These are phyloP conservation scores for Fraxinus pennsylvanica DNA, from an alignment of 257 asterid genomes.

Conservation along the genomic window DNA sequence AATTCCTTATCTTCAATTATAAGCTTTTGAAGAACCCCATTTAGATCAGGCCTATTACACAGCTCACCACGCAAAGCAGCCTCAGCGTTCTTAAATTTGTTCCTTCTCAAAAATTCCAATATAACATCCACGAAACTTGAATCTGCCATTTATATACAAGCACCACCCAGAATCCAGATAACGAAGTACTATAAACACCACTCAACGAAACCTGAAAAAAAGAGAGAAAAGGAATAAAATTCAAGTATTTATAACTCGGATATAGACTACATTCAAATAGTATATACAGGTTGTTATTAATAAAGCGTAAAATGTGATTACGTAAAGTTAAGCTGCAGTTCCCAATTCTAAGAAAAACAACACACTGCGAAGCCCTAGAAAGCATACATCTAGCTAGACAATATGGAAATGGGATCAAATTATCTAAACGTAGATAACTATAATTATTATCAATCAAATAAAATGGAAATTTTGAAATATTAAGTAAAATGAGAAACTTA, in stretches of 20 bases:
- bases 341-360: constrained; percentile 11
- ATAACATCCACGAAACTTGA: constrained; percentile 69
- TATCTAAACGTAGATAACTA: constrained; percentile 28
- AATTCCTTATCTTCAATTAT: constrained; percentile 57
- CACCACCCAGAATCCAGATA: constrained; percentile 23
- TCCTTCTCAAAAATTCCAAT: constrained; percentile 66
- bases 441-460: constrained; percentile 18
- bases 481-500: constrained; percentile 36
- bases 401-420: constrained; percentile 7
- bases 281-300: background rate
- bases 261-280: constrained; percentile 6
- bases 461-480: constrained; percentile 19
- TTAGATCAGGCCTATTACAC: constrained; percentile 63
- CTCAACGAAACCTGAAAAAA: constrained; percentile 48
- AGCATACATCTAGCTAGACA: constrained; percentile 20
- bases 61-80: constrained; percentile 84
- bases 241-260: constrained; percentile 15
- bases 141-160: constrained; percentile 59
- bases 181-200: constrained; percentile 31
- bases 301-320: background rate
- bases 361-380: constrained; percentile 44
- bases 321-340: constrained; percentile 9
- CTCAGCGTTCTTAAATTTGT: constrained; percentile 81
- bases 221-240: constrained; percentile 17
- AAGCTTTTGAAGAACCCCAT: constrained; percentile 61